Conservation (phyloP, 1,284 basidiomycete species). For the Rhodotorula sp. region DNA sequence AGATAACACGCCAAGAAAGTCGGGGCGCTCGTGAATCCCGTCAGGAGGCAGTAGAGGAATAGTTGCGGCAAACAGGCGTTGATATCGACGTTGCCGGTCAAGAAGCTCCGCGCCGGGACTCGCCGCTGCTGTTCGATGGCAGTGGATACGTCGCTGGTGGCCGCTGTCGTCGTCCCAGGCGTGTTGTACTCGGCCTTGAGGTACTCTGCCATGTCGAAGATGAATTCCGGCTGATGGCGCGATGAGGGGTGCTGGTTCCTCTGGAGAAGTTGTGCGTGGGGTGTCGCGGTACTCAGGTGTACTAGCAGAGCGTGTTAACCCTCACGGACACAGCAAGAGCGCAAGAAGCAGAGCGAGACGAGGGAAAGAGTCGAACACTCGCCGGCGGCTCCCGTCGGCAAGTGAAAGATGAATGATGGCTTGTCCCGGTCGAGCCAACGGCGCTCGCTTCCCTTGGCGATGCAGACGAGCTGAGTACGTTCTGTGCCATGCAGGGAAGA, state of each 20-base stretch:
- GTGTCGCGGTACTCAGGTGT: too few relatives aligned
- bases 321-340: too few relatives aligned
- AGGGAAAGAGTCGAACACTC: background rate
- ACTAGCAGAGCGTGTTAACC: too few relatives aligned
- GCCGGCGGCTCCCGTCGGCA: too few relatives aligned
- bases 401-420: too few relatives aligned
- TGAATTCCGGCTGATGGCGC: background rate
- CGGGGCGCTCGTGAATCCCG: slow-evolving; percentile 58
- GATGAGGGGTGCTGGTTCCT: background rate
- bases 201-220: background rate
- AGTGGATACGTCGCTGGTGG: background rate
- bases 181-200: background rate
- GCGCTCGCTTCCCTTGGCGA: too few relatives aligned
- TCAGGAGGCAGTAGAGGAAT: slow-evolving; percentile 77
- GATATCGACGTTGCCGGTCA: slow-evolving; percentile 62
- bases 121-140: background rate
- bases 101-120: slow-evolving; percentile 10
- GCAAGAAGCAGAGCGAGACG: background rate
- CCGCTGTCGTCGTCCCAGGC: background rate
- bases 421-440: too few relatives aligned
- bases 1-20: slow-evolving; percentile 74
- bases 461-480: too few relatives aligned
- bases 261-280: too few relatives aligned
- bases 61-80: slow-evolving; percentile 60
- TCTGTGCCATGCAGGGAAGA: too few relatives aligned